Percentiles rank a stretch among this genome's conserved stretches.
phyloP scores from a whole-genome alignment of 1,284 basidiomycete species.

The Anthracocystis panici-leucophaei region DNA sequence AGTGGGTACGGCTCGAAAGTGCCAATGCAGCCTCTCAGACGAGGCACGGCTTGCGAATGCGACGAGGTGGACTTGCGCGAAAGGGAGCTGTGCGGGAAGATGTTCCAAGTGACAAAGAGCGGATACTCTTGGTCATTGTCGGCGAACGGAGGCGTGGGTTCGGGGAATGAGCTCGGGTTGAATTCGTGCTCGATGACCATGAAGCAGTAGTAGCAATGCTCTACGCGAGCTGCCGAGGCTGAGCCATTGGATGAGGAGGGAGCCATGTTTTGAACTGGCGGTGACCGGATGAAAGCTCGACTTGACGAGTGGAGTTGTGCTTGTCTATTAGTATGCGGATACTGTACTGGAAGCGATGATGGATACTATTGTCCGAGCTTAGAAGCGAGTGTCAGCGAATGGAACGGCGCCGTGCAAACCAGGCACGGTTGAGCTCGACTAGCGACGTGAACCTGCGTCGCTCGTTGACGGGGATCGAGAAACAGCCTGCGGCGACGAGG shows the following conservation, averaged over 20 bases:
- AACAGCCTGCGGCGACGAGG: conserved; percentile 11
- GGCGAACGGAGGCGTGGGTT: conserved; percentile 22
- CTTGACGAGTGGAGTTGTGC: background rate
- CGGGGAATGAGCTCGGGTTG: conserved; percentile 7
- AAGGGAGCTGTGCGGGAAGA: conserved; percentile 66
- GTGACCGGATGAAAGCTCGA: background rate
- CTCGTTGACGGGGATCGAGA: background rate
- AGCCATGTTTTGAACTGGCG: conserved; percentile 13
- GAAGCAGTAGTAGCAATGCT: conserved; percentile 73
- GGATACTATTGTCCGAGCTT: background rate
- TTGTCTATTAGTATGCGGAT: background rate
- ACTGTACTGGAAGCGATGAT: background rate
- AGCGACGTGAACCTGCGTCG: conserved; percentile 18
- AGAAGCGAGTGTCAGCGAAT: background rate
- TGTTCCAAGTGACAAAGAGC: conserved; percentile 97
- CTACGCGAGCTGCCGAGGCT: conserved; percentile 40
- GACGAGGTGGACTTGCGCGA: conserved; percentile 22
- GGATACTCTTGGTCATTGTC: conserved; percentile 73
- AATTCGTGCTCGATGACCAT: conserved; percentile 71
- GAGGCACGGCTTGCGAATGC: conserved; percentile 73
- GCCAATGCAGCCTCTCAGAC: conserved; percentile 93
- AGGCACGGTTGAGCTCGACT: conserved; percentile 14
- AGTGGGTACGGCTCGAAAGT: conserved; percentile 86
- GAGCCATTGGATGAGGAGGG: conserved; percentile 4
- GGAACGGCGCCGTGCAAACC: conserved; percentile 18